A percentile compares a stretch with the other conserved stretches of the same genome.
Conservation (phyloP, 306 rosid species). For the Gillenia trifoliata region DNA sequence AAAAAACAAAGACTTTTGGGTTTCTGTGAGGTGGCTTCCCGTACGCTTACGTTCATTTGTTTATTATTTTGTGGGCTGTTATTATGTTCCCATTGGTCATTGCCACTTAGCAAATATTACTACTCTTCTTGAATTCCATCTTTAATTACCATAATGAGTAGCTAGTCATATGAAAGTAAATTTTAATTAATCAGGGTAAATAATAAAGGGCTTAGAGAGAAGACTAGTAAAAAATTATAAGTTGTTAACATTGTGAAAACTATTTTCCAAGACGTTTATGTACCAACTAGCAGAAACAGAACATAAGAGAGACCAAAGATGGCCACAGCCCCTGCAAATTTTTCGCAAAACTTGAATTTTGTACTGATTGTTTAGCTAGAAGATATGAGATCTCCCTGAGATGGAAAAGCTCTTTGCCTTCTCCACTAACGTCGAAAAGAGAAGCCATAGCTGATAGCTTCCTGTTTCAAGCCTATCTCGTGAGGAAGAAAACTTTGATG, state of each 20-base stretch:
- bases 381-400: neutral
- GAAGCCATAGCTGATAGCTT: neutral
- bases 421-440: neutral
- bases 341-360: too few relatives aligned
- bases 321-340: too few relatives aligned
- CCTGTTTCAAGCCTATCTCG: neutral
- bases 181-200: too few relatives aligned
- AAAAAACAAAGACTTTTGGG: neutral
- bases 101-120: too few relatives aligned
- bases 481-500: neutral
- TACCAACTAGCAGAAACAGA: too few relatives aligned
- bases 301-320: too few relatives aligned
- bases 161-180: too few relatives aligned
- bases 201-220: neutral
- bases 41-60: neutral
- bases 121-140: neutral
- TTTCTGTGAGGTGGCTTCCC: too few relatives aligned
- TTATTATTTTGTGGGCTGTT: too few relatives aligned
- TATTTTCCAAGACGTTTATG: neutral
- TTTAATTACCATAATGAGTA: neutral
- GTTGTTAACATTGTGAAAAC: neutral
- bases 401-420: neutral
- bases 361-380: too few relatives aligned
- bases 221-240: neutral
- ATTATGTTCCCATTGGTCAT: too few relatives aligned